phyloP scores from a whole-genome alignment of 2,329 filamentous ascomycete species.

The Arachnopeziza araneosa region DNA sequence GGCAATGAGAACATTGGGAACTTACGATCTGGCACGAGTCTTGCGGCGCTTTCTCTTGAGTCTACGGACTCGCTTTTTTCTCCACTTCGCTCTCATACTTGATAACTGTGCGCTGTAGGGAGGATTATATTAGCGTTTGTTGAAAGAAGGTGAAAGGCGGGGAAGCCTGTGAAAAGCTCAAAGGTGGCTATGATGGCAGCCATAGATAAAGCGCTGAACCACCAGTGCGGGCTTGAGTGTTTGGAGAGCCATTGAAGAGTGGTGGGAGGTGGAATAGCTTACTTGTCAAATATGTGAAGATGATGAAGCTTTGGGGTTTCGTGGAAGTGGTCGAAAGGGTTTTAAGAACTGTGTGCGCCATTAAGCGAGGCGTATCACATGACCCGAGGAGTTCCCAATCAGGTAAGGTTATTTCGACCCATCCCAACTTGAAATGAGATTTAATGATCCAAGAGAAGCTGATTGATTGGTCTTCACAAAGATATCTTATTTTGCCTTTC shows the following conservation, averaged over 20 bases:
- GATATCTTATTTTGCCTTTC: too few relatives aligned
- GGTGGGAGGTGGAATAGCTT: conserved; percentile 3
- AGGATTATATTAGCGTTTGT: background rate
- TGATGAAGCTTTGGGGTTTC: background rate
- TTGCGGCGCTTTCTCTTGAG: conserved; percentile 99
- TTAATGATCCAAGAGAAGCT: too few relatives aligned
- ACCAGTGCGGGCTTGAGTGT: background rate
- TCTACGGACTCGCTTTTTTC: conserved; percentile 99
- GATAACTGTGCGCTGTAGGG: background rate
- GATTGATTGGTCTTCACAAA: too few relatives aligned
- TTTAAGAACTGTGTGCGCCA: background rate
- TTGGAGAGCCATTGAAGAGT: background rate
- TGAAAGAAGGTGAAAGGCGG: background rate
- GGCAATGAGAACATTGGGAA: conserved; percentile 19
- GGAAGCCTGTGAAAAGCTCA: background rate
- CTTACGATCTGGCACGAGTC: conserved; percentile 96
- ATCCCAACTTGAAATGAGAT: too few relatives aligned
- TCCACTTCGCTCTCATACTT: conserved; percentile 92
- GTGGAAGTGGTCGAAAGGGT: conserved; percentile 1
- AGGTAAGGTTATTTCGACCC: too few relatives aligned
- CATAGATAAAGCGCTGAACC: background rate
- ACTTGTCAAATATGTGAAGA: conserved; percentile 9
- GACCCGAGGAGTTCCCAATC: too few relatives aligned
- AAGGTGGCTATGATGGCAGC: background rate
- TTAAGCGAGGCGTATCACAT: background rate